Conservation (phyloP, 2,329 filamentous ascomycete genomes). For the Fusarium transvaalense region DNA sequence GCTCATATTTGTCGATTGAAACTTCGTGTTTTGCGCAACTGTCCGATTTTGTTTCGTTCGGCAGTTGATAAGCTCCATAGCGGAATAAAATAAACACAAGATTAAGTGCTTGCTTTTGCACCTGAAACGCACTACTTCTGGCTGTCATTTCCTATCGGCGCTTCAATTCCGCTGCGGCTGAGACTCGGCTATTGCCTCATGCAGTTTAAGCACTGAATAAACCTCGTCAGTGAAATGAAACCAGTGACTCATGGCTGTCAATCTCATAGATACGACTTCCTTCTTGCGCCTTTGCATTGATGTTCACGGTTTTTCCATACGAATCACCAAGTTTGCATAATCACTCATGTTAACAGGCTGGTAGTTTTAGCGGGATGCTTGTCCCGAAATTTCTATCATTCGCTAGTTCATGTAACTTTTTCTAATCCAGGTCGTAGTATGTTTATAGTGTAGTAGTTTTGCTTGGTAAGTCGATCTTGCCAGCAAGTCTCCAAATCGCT, state of each 20-base stretch:
- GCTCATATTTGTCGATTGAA: not conserved
- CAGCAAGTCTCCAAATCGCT: not conserved
- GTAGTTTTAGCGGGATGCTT: not conserved
- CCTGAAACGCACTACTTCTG: conserved; percentile 23
- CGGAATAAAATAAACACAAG: not conserved
- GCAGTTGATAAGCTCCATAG: not conserved
- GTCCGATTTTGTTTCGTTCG: not conserved
- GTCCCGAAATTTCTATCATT: not conserved
- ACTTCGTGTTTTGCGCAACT: too few relatives aligned
- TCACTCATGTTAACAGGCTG: not conserved
- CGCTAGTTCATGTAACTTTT: not conserved
- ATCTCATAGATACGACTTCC: too few relatives aligned
- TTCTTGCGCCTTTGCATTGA: not conserved
- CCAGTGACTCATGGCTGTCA: conserved; percentile 1
- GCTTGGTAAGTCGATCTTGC: not conserved
- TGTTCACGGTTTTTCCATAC: not conserved
- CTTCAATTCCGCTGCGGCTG: conserved; percentile 27
- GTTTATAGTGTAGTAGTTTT: not conserved
- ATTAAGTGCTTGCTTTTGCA: not conserved
- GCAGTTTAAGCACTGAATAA: conserved; percentile 9
- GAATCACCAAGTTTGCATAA: not conserved
- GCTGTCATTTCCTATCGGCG: not conserved
- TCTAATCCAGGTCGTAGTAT: not conserved
- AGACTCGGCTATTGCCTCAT: conserved; percentile 19
- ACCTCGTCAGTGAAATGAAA: not conserved